Base-by-base conservation (phyloP, 75 land plant species). In the Cryptomeria japonica region DNA sequence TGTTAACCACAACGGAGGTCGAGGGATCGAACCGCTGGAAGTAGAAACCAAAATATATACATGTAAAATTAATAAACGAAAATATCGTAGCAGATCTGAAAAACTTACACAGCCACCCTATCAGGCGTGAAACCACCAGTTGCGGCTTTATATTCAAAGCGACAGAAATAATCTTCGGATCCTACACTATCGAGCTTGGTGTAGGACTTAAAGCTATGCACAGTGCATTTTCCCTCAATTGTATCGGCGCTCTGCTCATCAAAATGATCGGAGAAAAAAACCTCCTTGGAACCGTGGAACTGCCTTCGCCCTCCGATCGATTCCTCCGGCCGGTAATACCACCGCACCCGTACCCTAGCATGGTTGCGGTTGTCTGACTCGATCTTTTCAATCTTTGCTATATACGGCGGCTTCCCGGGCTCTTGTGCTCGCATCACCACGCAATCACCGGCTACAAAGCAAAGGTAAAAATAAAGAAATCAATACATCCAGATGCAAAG, bases 321-420 rank as follows among this genome's bases (percentile, higher is more conserved):
- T 56, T 90, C 91, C 80, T 90, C 91, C 42, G 91, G 91, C 72
- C 90, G 86, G 64, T 90, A 90, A 77, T 89, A 90, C 91, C 91
- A 90, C 34, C 91, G 84, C 44, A 90, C 91, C 3, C 51, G 46
- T 9, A 89, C 87, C 90, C 64, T 89, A 37, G 47, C 91, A 55
- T 85, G 86, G 87, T 73, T 78, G 31, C 84, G 42, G 47, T n/a
- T 42, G 25, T 82, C 84, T 4, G 84, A 28, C 31, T 82, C 84
- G 42, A 82, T 82, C 84, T 82, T 82, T 44, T 82, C 84, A 31
- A 82, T 47, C 84, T 38, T 82, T 11, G 84, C 84, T 39, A 82
- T 41, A 25, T 82, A 82, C 31, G 93, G 93, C 31, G 44, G 84
- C 84, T 82, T 82, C 84, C 44, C 44, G 47, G 84, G 3, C 13